Conservation (phyloP, 148 eudicot species). For the Dianthus caryophyllus region DNA sequence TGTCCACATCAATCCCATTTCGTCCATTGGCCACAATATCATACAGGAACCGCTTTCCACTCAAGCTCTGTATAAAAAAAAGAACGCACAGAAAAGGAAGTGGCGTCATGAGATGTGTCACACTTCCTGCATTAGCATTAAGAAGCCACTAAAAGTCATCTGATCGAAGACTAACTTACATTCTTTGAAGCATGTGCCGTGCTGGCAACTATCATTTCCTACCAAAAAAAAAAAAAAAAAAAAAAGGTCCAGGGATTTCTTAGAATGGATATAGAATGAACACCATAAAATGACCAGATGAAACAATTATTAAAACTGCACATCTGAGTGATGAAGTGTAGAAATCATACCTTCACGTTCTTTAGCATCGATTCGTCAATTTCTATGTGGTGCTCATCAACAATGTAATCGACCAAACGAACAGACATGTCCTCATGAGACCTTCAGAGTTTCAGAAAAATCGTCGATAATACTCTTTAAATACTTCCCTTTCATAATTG, state of each 20-base stretch:
- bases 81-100: neutral
- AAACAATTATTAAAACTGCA: neutral
- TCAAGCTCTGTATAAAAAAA: conserved; percentile 34
- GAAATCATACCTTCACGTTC: conserved; percentile 60
- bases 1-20: conserved; percentile 94
- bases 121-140: neutral
- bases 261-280: neutral
- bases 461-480: neutral
- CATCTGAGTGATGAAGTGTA: neutral
- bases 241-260: neutral
- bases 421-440: conserved; percentile 94
- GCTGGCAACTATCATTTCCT: conserved; percentile 80
- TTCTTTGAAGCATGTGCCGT: conserved; percentile 33
- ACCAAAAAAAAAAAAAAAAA: conserved; percentile 17
- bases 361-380: conserved; percentile 60
- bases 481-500: neutral
- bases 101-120: neutral
- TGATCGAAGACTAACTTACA: conserved; percentile 41
- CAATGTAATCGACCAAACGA: conserved; percentile 78
- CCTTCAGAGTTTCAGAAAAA: conserved; percentile 40
- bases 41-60: conserved; percentile 73
- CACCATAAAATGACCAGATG: neutral
- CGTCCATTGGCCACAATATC: conserved; percentile 98
- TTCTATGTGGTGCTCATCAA: conserved; percentile 82
- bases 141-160: conserved; percentile 2